Conservation (phyloP, 2,329 filamentous ascomycete genomes). For the Fonsecaea nubica region DNA sequence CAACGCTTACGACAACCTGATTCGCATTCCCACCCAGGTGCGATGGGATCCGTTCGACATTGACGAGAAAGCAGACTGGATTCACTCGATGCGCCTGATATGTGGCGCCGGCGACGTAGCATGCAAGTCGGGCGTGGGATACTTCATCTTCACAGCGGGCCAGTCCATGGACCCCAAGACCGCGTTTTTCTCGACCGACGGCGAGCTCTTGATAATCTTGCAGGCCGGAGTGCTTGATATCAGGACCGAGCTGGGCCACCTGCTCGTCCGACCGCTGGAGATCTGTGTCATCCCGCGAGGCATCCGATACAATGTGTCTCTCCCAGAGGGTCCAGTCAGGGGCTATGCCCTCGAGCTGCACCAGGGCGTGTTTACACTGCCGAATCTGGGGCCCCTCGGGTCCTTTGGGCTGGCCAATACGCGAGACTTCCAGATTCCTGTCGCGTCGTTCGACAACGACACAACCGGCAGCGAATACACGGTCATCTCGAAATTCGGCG, state of each 20-base stretch:
- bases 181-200: constrained; percentile 84
- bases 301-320: constrained; percentile 72
- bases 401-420: constrained; percentile 74
- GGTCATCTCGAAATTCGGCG: constrained; percentile 69
- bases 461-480: constrained; percentile 50
- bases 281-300: constrained; percentile 77
- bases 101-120: constrained; percentile 80
- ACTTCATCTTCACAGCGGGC: constrained; percentile 79
- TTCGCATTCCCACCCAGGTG: constrained; percentile 74
- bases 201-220: constrained; percentile 76
- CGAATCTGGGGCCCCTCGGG: constrained; percentile 74
- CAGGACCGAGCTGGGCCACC: constrained; percentile 67
- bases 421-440: constrained; percentile 75
- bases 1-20: constrained; percentile 7
- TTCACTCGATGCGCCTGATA: constrained; percentile 71
- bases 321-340: constrained; percentile 66
- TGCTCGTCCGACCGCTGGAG: constrained; percentile 76
- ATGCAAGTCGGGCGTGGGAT: constrained; percentile 77
- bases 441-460: constrained; percentile 65
- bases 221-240: constrained; percentile 73
- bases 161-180: constrained; percentile 72
- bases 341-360: constrained; percentile 79
- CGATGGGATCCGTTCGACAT: constrained; percentile 80
- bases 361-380: constrained; percentile 72
- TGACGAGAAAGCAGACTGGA: constrained; percentile 69